These are phyloP conservation scores for Piromyces sp. DNA, from an alignment of 192 early-diverging fungal genomes.

Conservation along the genomic window DNA sequence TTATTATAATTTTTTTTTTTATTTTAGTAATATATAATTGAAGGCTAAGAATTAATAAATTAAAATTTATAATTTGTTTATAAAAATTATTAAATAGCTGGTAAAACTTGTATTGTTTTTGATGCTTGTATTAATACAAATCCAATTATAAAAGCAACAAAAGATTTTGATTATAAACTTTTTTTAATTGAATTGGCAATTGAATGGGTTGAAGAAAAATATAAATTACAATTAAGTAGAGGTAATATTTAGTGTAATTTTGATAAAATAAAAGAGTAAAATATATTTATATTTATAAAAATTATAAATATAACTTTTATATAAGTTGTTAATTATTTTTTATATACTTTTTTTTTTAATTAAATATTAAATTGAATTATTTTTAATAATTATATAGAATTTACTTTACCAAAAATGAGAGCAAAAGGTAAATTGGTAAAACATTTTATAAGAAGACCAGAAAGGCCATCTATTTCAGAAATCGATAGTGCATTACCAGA, in stretches of 20 bases:
- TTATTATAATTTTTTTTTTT: background rate
- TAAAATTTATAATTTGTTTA: no score
- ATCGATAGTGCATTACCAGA: background rate
- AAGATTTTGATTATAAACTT: constrained; percentile 41
- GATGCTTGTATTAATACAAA: constrained; percentile 50
- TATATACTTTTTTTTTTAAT: no score
- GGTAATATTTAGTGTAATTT: no score
- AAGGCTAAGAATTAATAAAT: no score
- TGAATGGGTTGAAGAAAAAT: constrained; percentile 49
- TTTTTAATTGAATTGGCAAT: constrained; percentile 50
- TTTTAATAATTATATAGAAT: no score
- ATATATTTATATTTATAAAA: no score
- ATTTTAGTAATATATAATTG: background rate
- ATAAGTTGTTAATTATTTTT: no score
- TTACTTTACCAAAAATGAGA: constrained; percentile 29
- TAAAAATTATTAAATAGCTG: no score
- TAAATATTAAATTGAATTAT: no score
- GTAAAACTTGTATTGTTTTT: constrained; percentile 30
- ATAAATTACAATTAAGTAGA: constrained; percentile 29
- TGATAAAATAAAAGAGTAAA: no score
- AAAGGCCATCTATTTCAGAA: constrained; percentile 22
- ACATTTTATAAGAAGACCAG: constrained; percentile 30
- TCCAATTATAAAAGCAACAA: constrained; percentile 24
- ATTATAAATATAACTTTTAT: no score
- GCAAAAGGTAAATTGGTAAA: constrained; percentile 38